Base-by-base conservation (phyloP, 2,329 filamentous ascomycete genomes). In the Neoarthrinium moseri region DNA sequence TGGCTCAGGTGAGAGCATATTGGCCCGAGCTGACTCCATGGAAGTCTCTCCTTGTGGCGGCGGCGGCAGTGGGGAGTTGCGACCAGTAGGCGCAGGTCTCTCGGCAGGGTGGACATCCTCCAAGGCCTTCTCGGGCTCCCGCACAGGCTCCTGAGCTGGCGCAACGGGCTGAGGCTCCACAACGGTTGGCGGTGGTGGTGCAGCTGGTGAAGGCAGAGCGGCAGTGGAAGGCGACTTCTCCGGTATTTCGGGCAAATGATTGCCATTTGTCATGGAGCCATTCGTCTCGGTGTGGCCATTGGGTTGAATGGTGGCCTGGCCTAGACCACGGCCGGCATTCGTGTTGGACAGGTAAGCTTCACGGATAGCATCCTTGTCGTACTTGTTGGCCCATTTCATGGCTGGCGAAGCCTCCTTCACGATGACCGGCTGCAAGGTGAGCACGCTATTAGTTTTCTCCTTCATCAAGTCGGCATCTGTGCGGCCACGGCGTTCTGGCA, bases 351-450 rank as follows among this genome's bases (percentile, higher is more conserved):
- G 75, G 66, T 97, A 97, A n/a, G 89, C 84, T 52, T 89, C 84
- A 44, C 91, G 84, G 51, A 95, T 86, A 6, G 86, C 77, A 58
- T 94, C 85, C 68, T 94, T 95, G 68, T 97, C 94, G 63, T 96
- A 97, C 58, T 91, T 91, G 66, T 78, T 92, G 24, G 92, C 90
- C 94, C 94, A 99, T 66, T 96, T 95, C 84, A 99, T 86, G 1
- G 94, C 94, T 20, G 91, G 88, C 7, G 88, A 94, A 15, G 91
- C 92, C 64, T 96, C 94, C 43, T 78, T 90, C 59, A 91, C 77
- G 51, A 97, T 86, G 43, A 84, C 80, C 2, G 91, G 87, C 62
- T 96, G 91, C 37, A 97, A 73, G 3, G 91, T 96, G 60, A 96
- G 78, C 46, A 95, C 81, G 54, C 94, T 99, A 65, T 85, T 91